Conservation (phyloP, 2,329 filamentous ascomycete species). For the Pseudogymnoascus sp. region DNA sequence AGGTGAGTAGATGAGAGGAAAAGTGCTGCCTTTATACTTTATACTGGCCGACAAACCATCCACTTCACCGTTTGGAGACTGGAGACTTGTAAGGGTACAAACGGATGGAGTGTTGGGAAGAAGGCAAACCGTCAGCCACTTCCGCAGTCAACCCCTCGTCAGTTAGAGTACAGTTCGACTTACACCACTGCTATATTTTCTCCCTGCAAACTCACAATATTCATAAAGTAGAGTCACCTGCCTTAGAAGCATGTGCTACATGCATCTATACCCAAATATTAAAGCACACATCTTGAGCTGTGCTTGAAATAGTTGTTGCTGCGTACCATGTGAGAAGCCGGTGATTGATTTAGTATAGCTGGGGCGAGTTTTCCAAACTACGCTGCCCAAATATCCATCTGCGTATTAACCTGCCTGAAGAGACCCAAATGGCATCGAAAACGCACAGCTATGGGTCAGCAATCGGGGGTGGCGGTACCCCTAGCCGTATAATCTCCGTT, state of each 20-base stretch:
- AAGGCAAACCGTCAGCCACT: not conserved
- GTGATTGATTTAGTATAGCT: not conserved
- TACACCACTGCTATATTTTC: not conserved
- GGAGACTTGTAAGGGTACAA: not conserved
- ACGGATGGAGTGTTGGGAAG: not conserved
- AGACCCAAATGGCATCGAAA: not conserved
- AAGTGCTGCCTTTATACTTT: not conserved
- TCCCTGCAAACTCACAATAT: not conserved
- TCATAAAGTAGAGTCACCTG: not conserved
- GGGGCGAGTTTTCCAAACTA: not conserved
- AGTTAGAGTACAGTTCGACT: not conserved
- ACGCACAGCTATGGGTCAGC: not conserved
- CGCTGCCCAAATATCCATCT: not conserved
- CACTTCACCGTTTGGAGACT: not conserved
- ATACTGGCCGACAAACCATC: not conserved
- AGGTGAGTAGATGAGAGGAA: not conserved
- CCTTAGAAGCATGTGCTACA: not conserved
- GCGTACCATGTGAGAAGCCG: not conserved
- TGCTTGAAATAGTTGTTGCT: not conserved
- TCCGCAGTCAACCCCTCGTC: not conserved
- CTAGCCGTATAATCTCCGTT: not conserved
- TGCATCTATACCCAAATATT: not conserved
- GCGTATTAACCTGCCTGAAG: not conserved
- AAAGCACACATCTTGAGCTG: not conserved
- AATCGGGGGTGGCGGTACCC: not conserved